These are phyloP conservation scores for Diaporthe australafricana DNA, from an alignment of 2,329 filamentous ascomycete genomes.

Conservation along the genomic window DNA sequence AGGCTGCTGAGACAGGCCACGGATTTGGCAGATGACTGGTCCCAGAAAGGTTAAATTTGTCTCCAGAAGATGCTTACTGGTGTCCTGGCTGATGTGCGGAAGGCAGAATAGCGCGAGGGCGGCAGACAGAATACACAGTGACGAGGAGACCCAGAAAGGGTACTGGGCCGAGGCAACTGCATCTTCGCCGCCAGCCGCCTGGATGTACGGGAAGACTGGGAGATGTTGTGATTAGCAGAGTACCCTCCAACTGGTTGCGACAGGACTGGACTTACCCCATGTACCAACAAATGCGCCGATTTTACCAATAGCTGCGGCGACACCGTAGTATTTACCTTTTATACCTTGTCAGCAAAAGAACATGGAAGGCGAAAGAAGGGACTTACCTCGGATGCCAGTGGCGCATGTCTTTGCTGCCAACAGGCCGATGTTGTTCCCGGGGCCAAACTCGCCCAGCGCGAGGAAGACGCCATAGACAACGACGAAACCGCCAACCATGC, in stretches of 20 bases:
- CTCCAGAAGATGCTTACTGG: too few relatives aligned
- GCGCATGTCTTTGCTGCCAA: conserved; percentile 89
- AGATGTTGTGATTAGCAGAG: background rate
- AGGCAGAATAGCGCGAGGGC: conserved; percentile 73
- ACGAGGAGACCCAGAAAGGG: conserved; percentile 87
- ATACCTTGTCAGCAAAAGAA: background rate
- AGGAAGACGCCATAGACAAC: conserved; percentile 85
- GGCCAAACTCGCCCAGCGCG: conserved; percentile 82
- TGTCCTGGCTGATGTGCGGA: conserved; percentile 86
- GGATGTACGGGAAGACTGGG: conserved; percentile 76
- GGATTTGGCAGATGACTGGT: too few relatives aligned
- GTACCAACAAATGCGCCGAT: conserved; percentile 88
- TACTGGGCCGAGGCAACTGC: conserved; percentile 77
- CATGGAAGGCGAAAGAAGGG: too few relatives aligned
- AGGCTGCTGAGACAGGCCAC: too few relatives aligned
- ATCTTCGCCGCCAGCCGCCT: conserved; percentile 67
- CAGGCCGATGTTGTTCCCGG: conserved; percentile 92
- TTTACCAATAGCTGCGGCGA: conserved; percentile 80
- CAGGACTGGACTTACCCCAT: conserved; percentile 56
- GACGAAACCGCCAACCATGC: conserved; percentile 80
- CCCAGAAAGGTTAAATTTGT: too few relatives aligned
- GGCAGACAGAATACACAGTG: conserved; percentile 81
- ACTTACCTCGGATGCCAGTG: conserved; percentile 80
- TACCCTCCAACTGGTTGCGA: background rate
- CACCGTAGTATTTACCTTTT: conserved; percentile 71